A percentile compares a stretch with the other conserved stretches of the same genome.
phyloP scores from a whole-genome alignment of 768 basidiomycete genomes.

The Megacollybia marginata region DNA sequence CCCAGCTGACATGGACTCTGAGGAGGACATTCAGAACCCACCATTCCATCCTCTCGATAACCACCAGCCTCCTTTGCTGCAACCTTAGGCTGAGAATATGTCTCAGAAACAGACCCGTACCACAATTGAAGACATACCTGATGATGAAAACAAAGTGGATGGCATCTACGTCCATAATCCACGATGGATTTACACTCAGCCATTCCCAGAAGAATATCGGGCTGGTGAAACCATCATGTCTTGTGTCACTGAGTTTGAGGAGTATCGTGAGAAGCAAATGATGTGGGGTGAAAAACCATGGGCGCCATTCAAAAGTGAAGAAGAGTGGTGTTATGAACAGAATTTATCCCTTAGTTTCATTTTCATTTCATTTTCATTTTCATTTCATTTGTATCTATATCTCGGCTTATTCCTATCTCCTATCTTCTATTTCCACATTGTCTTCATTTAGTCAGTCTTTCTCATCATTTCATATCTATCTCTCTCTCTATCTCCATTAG shows the following conservation, averaged over 20 bases:
- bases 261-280: slow-evolving; percentile 1
- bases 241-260: slow-evolving; percentile 11
- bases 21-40: not conserved
- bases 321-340: too few species aligned
- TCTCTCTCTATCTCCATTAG: too few species aligned
- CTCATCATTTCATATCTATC: too few species aligned
- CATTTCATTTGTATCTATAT: too few species aligned
- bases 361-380: too few species aligned
- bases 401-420: too few species aligned
- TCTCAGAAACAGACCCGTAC: not conserved
- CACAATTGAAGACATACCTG: slow-evolving; percentile 8
- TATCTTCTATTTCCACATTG: too few species aligned
- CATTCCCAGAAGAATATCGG: slow-evolving; percentile 5
- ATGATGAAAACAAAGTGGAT: slow-evolving; percentile 5
- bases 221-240: not conserved
- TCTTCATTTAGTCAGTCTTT: too few species aligned
- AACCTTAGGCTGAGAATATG: too few species aligned
- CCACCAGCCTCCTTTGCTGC: too few species aligned
- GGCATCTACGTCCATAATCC: not conserved
- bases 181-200: slow-evolving; percentile 1
- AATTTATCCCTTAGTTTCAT: too few species aligned
- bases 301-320: slow-evolving; percentile 21
- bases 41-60: too few species aligned
- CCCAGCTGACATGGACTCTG: not conserved
- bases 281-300: slow-evolving; percentile 7